Conservation (phyloP, 441 rosid species). For the Erodium texanum region DNA sequence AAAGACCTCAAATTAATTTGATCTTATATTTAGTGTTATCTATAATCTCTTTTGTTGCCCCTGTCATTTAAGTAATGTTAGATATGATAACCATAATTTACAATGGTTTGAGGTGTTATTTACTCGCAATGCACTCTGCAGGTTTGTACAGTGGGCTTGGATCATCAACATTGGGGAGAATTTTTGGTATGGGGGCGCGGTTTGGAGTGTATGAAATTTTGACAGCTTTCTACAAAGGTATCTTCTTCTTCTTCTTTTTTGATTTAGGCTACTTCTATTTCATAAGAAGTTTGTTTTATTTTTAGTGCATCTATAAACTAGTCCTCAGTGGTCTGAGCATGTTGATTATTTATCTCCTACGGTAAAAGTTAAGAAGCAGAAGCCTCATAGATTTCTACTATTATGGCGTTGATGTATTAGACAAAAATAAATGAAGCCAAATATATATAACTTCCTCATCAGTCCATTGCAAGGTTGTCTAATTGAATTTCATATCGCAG, state of each 20-base stretch:
- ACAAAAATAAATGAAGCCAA: not conserved
- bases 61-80: not conserved
- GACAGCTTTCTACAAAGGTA: slow-evolving; percentile 75
- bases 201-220: slow-evolving; percentile 75
- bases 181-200: slow-evolving; percentile 56
- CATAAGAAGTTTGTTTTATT: not conserved
- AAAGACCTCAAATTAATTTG: not conserved
- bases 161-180: slow-evolving; percentile 55
- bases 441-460: not conserved
- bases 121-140: slow-evolving; percentile 20
- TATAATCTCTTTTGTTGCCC: not conserved
- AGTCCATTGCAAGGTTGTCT: not conserved
- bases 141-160: slow-evolving; percentile 75
- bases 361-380: not conserved
- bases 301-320: not conserved
- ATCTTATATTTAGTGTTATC: not conserved
- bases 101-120: not conserved
- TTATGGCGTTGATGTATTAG: not conserved
- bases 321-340: not conserved
- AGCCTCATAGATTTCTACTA: not conserved
- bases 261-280: not conserved
- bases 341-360: not conserved
- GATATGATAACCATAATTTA: not conserved
- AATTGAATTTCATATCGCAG: not conserved
- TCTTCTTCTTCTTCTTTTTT: not conserved